These are phyloP conservation scores for Rosellinia necatrix DNA, from an alignment of 2,329 filamentous ascomycete genomes.

Conservation along the genomic window DNA sequence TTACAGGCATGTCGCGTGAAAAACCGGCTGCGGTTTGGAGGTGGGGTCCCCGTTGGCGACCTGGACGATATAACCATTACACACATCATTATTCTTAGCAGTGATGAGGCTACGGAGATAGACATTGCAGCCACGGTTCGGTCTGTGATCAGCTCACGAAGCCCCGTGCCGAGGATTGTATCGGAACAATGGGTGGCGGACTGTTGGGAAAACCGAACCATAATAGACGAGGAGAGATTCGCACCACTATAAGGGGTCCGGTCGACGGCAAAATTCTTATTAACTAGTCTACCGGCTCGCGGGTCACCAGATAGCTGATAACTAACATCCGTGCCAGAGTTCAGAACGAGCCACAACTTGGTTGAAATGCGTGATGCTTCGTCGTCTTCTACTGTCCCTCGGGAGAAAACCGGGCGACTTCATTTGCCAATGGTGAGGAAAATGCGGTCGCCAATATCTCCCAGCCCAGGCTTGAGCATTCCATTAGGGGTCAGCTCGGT, in stretches of 20 bases:
- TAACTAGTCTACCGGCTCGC: neutral
- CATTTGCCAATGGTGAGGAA: conserved; percentile 89
- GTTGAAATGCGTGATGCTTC: too few relatives aligned
- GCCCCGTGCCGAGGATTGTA: conserved; percentile 70
- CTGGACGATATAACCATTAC: conserved; percentile 63
- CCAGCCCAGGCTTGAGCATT: conserved; percentile 89
- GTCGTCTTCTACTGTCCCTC: neutral
- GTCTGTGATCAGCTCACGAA: conserved; percentile 49
- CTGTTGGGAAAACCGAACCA: conserved; percentile 78
- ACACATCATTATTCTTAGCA: conserved; percentile 69
- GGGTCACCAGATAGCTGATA: neutral
- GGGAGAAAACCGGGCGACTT: neutral
- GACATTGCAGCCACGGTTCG: conserved; percentile 51
- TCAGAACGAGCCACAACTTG: neutral
- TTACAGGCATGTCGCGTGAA: conserved; percentile 50
- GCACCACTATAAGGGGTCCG: conserved; percentile 26
- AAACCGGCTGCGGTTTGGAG: conserved; percentile 70
- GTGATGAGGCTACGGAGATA: conserved; percentile 43
- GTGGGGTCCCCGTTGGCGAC: conserved; percentile 60
- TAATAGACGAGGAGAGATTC: conserved; percentile 77
- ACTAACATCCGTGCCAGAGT: neutral
- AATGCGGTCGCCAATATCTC: conserved; percentile 87
- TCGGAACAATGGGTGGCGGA: conserved; percentile 73
- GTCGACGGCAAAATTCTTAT: neutral
- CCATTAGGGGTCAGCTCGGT: conserved; percentile 72